Conservation (phyloP, 2,329 filamentous ascomycete genomes). For the Nothomitra cinnamomea region DNA sequence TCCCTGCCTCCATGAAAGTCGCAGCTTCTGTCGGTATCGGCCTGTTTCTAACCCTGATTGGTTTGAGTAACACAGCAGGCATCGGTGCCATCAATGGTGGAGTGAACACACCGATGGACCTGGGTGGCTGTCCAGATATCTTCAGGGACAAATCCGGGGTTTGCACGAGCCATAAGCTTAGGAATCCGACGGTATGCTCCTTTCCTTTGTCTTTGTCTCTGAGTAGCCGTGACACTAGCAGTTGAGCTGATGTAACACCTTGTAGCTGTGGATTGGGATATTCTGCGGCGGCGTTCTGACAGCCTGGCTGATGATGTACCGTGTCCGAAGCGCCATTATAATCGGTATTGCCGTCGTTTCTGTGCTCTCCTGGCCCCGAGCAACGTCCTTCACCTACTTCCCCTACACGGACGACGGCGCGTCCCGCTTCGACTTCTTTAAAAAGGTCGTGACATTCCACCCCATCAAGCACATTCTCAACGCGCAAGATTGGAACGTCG, state of each 20-base stretch:
- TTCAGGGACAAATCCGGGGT: constrained; percentile 30
- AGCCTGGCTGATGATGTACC: constrained; percentile 65
- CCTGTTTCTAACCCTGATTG: constrained; percentile 45
- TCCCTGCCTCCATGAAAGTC: constrained; percentile 47
- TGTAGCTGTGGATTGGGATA: constrained; percentile 56
- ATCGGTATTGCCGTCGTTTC: constrained; percentile 68
- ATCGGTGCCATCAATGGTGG: constrained; percentile 58
- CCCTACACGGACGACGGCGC: constrained; percentile 54
- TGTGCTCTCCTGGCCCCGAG: constrained; percentile 75
- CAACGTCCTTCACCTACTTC: constrained; percentile 64
- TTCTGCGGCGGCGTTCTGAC: constrained; percentile 74
- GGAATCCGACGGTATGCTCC: neutral
- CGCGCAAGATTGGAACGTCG: constrained; percentile 59
- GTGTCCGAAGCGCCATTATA: constrained; percentile 76
- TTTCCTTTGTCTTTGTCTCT: neutral
- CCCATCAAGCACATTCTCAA: constrained; percentile 51
- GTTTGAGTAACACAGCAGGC: constrained; percentile 22
- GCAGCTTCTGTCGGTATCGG: constrained; percentile 50
- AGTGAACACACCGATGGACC: constrained; percentile 47
- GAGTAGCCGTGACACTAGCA: no score
- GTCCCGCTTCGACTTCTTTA: constrained; percentile 68
- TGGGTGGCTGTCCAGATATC: constrained; percentile 54
- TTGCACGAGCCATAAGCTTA: constrained; percentile 25
- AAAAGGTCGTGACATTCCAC: constrained; percentile 72
- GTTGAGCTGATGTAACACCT: no score